Percentiles rank a stretch among this genome's conserved stretches.
Evolutionary conservation across 177 flowering plant genomes (phyloP).

Genomic region (Vitis hybrid): DNA sequence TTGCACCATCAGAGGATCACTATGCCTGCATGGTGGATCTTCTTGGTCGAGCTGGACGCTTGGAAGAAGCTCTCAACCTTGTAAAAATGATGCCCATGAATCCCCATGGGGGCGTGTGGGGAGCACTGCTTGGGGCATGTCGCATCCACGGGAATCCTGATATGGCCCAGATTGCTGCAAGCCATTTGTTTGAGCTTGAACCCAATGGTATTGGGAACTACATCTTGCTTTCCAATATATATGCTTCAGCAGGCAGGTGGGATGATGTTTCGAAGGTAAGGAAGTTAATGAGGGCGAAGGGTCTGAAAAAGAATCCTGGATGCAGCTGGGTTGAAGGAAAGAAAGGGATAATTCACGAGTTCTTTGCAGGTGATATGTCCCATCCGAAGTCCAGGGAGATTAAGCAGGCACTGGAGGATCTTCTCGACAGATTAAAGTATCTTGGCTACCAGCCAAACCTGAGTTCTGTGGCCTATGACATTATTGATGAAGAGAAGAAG

Average conservation of each 20-base stretch:
- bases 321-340: constrained; percentile 54
- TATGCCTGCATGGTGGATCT: constrained; percentile 60
- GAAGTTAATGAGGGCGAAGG: constrained; percentile 40
- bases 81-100: constrained; percentile 42
- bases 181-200: constrained; percentile 54
- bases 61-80: constrained; percentile 51
- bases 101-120: constrained; percentile 62
- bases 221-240: constrained; percentile 49
- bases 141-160: constrained; percentile 50
- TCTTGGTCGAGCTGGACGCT: constrained; percentile 51
- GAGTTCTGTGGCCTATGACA: constrained; percentile 43
- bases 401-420: constrained; percentile 34
- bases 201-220: constrained; percentile 52
- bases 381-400: constrained; percentile 50
- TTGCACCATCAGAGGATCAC: constrained; percentile 41
- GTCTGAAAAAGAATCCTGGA: constrained; percentile 51
- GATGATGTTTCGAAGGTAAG: constrained; percentile 41
- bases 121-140: constrained; percentile 66
- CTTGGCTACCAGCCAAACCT: constrained; percentile 49
- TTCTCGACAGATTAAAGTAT: constrained; percentile 29
- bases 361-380: constrained; percentile 47
- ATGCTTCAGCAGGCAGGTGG: constrained; percentile 57
- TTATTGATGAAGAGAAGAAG: constrained; percentile 47
- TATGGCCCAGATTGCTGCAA: constrained; percentile 55
- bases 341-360: constrained; percentile 50